phyloP scores from a whole-genome alignment of 805 yeast species.

The Kazachstania africana region DNA sequence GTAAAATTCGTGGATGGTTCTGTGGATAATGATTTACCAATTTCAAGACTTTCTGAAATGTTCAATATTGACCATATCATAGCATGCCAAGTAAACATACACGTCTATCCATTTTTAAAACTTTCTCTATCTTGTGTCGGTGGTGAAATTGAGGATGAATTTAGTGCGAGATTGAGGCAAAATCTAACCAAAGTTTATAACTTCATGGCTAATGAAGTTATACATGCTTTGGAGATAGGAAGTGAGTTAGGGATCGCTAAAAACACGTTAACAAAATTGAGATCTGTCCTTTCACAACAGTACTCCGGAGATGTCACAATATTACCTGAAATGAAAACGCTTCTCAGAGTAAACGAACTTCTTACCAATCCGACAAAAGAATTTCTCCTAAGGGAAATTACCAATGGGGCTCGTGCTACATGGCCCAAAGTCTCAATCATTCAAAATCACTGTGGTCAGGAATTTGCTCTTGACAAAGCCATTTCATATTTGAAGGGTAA shows the following conservation, averaged over 20 bases:
- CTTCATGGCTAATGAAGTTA: slow-evolving; percentile 53
- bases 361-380: slow-evolving; percentile 73
- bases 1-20: slow-evolving; percentile 89
- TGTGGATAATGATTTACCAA: slow-evolving; percentile 85
- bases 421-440: slow-evolving; percentile 86
- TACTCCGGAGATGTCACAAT: slow-evolving; percentile 91
- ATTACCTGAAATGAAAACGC: slow-evolving; percentile 55
- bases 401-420: slow-evolving; percentile 79
- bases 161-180: slow-evolving; percentile 41
- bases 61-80: slow-evolving; percentile 93
- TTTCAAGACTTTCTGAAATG: slow-evolving; percentile 82
- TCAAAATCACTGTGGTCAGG: slow-evolving; percentile 82
- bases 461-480: slow-evolving; percentile 70
- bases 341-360: slow-evolving; percentile 46
- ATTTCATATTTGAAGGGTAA: slow-evolving; percentile 54
- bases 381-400: slow-evolving; percentile 46
- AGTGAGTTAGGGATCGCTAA: slow-evolving; percentile 73
- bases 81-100: slow-evolving; percentile 95
- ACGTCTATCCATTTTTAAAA: slow-evolving; percentile 75
- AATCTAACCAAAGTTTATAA: slow-evolving; percentile 43
- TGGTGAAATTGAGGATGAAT: slow-evolving; percentile 53
- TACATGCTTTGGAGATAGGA: slow-evolving; percentile 61
- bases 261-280: slow-evolving; percentile 56
- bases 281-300: slow-evolving; percentile 68
- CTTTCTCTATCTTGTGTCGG: slow-evolving; percentile 55